phyloP scores from a whole-genome alignment of 108 stramenopile species.

The Skeletonema menzelii region DNA sequence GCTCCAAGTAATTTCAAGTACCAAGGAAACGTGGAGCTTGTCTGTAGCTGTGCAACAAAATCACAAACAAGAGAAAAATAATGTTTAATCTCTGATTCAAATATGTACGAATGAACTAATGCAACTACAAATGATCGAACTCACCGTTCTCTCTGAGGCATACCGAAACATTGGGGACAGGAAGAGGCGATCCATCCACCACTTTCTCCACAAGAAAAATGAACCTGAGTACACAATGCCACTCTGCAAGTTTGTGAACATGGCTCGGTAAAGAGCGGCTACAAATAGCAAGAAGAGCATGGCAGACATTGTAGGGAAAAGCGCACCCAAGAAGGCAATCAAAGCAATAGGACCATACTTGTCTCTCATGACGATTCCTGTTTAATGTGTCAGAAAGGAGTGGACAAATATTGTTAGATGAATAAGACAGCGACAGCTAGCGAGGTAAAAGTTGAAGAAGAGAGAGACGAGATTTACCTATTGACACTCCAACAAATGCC shows the following conservation, averaged over 20 bases:
- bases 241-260: constrained; percentile 4
- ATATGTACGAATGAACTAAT: too few relatives aligned
- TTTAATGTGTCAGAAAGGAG: neutral
- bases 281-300: constrained; percentile 6
- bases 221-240: neutral
- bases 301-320: neutral
- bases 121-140: neutral
- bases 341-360: constrained; percentile 9
- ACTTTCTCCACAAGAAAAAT: constrained; percentile 8
- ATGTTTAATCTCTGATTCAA: too few relatives aligned
- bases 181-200: constrained; percentile 20
- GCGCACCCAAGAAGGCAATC: constrained; percentile 4
- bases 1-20: constrained; percentile 21
- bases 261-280: constrained; percentile 1
- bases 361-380: neutral
- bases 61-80: neutral
- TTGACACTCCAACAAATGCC: too few relatives aligned
- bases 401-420: neutral
- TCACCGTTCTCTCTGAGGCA: constrained; percentile 1
- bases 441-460: neutral
- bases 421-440: too few relatives aligned
- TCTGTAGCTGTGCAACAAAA: constrained; percentile 2
- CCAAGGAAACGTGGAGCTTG: constrained; percentile 17
- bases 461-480: neutral
- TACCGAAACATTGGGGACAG: constrained; percentile 11